Conservation (phyloP, 306 rosid genomes). For the Fragaria ananassa region DNA sequence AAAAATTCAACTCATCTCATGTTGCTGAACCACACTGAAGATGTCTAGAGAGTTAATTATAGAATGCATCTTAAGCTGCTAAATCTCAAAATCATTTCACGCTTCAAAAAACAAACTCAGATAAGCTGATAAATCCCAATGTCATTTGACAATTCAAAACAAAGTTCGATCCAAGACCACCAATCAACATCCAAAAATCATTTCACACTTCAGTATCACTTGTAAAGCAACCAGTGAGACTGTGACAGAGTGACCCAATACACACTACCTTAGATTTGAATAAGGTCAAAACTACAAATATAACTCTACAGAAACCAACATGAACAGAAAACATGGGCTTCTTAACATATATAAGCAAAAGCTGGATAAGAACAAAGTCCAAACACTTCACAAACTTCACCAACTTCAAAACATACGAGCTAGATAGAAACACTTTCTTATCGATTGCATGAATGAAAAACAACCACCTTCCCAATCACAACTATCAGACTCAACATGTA, state of each 20-base stretch:
- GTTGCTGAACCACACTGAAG: not conserved
- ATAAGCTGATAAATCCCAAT: not conserved
- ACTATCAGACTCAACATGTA: not conserved
- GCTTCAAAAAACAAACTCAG: not conserved
- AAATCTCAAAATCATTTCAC: not conserved
- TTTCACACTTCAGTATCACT: too few relatives aligned
- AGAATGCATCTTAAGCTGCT: not conserved
- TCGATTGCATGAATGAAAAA: not conserved
- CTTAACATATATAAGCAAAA: not conserved
- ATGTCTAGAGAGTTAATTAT: not conserved
- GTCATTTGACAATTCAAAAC: not conserved
- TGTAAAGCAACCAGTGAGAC: slow-evolving; percentile 2
- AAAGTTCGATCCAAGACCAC: not conserved
- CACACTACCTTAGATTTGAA: not conserved
- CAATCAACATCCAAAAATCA: not conserved
- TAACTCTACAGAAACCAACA: not conserved
- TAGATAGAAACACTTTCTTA: slow-evolving; percentile 2
- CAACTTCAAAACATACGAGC: not conserved
- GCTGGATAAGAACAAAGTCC: not conserved
- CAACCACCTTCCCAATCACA: not conserved
- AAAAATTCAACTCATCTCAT: not conserved
- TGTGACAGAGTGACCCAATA: not conserved
- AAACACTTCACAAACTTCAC: not conserved
- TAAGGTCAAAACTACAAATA: not conserved
- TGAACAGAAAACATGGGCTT: not conserved